These are phyloP conservation scores for Gloeostereum incarnatum DNA, from an alignment of 768 basidiomycete species.

Conservation along the genomic window DNA sequence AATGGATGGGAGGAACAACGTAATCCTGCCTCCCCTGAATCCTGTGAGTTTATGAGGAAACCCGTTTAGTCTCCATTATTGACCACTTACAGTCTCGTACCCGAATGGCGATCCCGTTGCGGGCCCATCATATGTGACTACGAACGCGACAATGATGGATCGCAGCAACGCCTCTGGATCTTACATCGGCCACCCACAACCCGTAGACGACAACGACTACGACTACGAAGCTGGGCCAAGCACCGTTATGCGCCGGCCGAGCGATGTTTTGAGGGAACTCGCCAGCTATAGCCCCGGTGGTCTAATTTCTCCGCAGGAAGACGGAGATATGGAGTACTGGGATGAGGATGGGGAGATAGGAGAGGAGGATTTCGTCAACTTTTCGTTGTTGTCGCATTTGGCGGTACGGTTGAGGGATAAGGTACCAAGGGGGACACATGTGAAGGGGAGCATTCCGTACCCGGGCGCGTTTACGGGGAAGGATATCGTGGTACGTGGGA, in stretches of 20 bases:
- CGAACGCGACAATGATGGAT: no score
- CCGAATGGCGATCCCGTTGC: no score
- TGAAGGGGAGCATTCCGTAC: constrained; percentile 90
- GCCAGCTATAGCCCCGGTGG: not conserved
- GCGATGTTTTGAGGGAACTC: not conserved
- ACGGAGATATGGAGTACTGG: constrained; percentile 2
- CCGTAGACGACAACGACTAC: not conserved
- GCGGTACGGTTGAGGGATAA: constrained; percentile 86
- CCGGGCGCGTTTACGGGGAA: constrained; percentile 89
- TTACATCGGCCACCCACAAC: not conserved
- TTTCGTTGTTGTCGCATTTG: constrained; percentile 78
- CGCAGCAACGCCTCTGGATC: not conserved
- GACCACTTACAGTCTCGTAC: no score
- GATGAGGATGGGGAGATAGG: constrained; percentile 41
- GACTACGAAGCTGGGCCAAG: not conserved
- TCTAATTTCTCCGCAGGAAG: not conserved
- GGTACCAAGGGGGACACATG: constrained; percentile 78
- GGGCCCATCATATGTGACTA: no score
- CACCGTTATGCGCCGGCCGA: not conserved
- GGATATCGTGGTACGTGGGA: constrained; percentile 74
- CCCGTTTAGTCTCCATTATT: no score
- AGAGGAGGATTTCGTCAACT: constrained; percentile 72
- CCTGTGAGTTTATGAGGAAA: no score
- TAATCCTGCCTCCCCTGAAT: no score
- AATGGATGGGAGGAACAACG: no score